Percentiles rank a stretch among this genome's conserved stretches.
Conservation (phyloP, 768 basidiomycete species). For the Termitomyces sp. region DNA sequence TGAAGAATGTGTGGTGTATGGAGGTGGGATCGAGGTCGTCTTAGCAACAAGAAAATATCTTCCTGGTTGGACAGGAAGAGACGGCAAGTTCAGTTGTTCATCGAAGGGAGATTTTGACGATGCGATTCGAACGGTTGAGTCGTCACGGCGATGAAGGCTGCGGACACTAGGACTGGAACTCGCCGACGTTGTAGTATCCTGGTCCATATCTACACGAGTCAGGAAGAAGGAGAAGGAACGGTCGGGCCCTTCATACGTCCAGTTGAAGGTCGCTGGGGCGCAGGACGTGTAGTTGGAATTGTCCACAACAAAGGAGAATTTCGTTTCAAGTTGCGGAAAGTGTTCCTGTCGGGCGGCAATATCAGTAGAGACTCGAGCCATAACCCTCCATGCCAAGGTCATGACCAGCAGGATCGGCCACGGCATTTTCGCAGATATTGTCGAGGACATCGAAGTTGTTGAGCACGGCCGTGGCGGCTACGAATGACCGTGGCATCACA, state of each 20-base stretch:
- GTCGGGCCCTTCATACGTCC: conserved; percentile 33
- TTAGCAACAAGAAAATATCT: conserved; percentile 36
- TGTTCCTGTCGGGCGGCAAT: conserved; percentile 6
- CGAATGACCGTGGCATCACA: neutral
- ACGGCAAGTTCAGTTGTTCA: conserved; percentile 32
- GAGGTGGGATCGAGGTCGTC: conserved; percentile 14
- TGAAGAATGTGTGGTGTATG: conserved; percentile 11
- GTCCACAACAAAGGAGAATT: conserved; percentile 15
- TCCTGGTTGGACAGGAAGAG: conserved; percentile 43
- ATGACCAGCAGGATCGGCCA: conserved; percentile 5
- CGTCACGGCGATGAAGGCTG: conserved; percentile 12
- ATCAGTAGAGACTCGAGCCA: neutral
- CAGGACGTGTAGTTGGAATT: conserved; percentile 21
- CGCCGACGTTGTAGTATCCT: conserved; percentile 10
- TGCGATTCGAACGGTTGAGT: conserved; percentile 20
- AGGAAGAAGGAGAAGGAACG: conserved; percentile 27
- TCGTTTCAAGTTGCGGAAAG: conserved; percentile 15
- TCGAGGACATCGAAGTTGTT: neutral
- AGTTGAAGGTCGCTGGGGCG: conserved; percentile 21
- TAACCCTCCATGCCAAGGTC: neutral
- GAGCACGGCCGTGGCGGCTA: neutral
- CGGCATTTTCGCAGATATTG: conserved; percentile 3
- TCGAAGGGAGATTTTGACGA: conserved; percentile 21
- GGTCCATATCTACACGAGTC: conserved; percentile 30
- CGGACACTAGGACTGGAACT: neutral